These are phyloP conservation scores for Fusarium chaquense DNA, from an alignment of 2,329 filamentous ascomycete species.

Conservation along the genomic window DNA sequence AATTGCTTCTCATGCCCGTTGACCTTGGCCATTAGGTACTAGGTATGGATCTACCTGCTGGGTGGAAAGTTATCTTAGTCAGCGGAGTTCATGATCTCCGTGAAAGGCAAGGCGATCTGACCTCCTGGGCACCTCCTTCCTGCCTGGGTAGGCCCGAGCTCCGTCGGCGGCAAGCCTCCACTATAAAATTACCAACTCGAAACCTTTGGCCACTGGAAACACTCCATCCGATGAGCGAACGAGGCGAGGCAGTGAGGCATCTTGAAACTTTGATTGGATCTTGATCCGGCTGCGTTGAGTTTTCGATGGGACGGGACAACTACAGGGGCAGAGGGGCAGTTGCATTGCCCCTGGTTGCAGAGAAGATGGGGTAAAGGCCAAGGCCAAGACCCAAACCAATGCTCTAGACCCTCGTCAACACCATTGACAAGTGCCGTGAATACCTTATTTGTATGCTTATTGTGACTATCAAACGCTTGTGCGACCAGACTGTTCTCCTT, in stretches of 20 bases:
- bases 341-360: conserved; percentile 1
- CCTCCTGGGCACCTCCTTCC: not conserved
- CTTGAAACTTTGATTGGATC: not conserved
- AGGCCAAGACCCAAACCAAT: not conserved
- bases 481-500: not conserved
- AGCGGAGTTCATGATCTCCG: not conserved
- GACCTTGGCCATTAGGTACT: not conserved
- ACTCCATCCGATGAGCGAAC: not conserved
- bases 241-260: conserved; percentile 2
- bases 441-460: conserved; percentile 29
- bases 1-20: not conserved
- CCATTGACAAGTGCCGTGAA: conserved; percentile 7
- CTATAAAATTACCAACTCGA: conserved; percentile 1
- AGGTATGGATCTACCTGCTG: not conserved
- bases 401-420: not conserved
- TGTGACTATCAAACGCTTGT: conserved; percentile 13
- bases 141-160: not conserved
- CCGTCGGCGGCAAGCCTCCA: not conserved
- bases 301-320: not conserved
- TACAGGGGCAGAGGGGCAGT: not conserved
- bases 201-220: not conserved
- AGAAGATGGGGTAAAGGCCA: conserved; percentile 1
- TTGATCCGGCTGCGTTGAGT: not conserved
- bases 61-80: not conserved
- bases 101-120: not conserved